These are phyloP conservation scores for Xenosphaeropsis pyriputrescens DNA, from an alignment of 2,329 filamentous ascomycete species.

Conservation along the genomic window DNA sequence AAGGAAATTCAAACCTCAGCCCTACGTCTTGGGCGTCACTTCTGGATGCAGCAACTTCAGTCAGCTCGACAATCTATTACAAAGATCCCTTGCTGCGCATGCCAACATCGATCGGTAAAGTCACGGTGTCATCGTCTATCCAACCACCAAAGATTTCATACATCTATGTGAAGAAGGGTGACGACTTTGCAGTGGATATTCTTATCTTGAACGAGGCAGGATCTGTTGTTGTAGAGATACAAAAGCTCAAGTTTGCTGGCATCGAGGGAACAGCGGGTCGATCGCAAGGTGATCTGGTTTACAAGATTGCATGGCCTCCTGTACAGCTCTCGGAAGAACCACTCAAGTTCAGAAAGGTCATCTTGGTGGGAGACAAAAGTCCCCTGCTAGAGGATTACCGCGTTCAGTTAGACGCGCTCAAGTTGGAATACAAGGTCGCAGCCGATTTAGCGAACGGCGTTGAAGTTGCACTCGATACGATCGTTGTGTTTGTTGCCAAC, in stretches of 20 bases:
- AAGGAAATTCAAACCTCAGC: too few relatives aligned
- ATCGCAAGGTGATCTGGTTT: conserved; percentile 17
- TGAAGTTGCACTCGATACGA: conserved; percentile 1
- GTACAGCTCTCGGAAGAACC: conserved; percentile 18
- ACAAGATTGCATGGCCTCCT: conserved; percentile 23
- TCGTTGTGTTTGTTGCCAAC: conserved; percentile 2
- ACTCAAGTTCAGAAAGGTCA: conserved; percentile 13
- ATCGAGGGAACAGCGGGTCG: conserved; percentile 19
- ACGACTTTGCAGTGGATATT: conserved; percentile 16
- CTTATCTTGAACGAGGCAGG: conserved; percentile 16
- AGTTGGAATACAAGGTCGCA: too few relatives aligned
- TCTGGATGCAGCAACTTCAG: too few relatives aligned
- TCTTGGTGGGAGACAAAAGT: conserved; percentile 14
- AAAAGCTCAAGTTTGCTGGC: conserved; percentile 22
- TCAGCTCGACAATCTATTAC: too few relatives aligned
- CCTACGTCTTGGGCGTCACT: too few relatives aligned
- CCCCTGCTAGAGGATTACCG: conserved; percentile 8
- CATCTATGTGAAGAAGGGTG: conserved; percentile 18
- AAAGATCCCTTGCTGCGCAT: conserved; percentile 22
- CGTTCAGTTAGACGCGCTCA: too few relatives aligned
- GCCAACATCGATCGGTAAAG: conserved; percentile 16
- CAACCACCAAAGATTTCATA: conserved; percentile 19
- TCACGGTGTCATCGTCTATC: conserved; percentile 12
- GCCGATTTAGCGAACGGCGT: too few relatives aligned
- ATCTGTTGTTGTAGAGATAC: conserved; percentile 17